Base-by-base conservation (phyloP, 257 asterid genomes). In the Cinchona pubescens region DNA sequence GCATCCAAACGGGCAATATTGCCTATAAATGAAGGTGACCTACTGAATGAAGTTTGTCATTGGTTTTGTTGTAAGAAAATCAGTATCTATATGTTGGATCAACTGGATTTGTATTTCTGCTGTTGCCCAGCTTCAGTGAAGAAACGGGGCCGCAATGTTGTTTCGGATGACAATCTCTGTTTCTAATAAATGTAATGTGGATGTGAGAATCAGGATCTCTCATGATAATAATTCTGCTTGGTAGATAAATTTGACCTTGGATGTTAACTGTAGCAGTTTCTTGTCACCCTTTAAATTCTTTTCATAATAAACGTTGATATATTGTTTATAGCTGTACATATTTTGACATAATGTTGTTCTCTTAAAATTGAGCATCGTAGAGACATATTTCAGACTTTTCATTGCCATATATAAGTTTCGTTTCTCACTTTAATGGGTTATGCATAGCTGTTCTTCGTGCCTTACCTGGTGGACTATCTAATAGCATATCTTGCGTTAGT, bases 271-370 rank as follows among this genome's bases (percentile, higher is more conserved):
- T 23, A 5, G 46, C 29, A 72, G 25, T 58, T 42, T 21, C 2
- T 27, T 60, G 25, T 34, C 48, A 40, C 68, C 69, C 38, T n/a
- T 32, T 51, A 32, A 43, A 59, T 23, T 29, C 59, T 42, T 38
- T 73, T 40, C 43, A 29, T 40, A 42, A 73, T 58, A 73, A 38
- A 59, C 76, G 30, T 73, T 59, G 27, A 60, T 59, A 18, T 19
- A 16, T 25, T 25, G 69, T 45, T 45, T 43, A 65, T 14, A 32
- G 25, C 12, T 70, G 80, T 77, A 69, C 59, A 77, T 76, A 69
- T 32, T 23, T 32, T 34, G 45, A 40, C 64, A 59, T 60, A n/a
- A n/a, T n/a, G 37, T 25, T 38, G 45, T 63, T 29, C 35, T 34
- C 48, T 38, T 19, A 69, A 38, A 69, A 27, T 56, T 42, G 40